Base-by-base conservation (phyloP, 306 rosid genomes). In the Acacia melanoxylon region DNA sequence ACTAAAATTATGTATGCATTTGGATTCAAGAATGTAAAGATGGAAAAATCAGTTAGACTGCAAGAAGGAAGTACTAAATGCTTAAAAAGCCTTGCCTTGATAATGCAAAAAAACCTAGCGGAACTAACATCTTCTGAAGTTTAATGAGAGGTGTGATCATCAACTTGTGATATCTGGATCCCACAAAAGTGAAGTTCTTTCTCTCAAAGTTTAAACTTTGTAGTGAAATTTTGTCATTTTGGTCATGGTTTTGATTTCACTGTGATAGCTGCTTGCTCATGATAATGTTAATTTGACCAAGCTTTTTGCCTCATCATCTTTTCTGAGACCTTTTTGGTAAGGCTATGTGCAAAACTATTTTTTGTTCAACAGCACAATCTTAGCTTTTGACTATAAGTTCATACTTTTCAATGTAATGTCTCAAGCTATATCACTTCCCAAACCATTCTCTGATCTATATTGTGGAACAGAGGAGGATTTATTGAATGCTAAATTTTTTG, bases 21-120 rank as follows among this genome's bases (percentile, higher is more conserved):
- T 70, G 1, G 6, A 78, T 85, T 84, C 33, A 78, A 81, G 86
- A 78, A 83, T 85, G 89, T 88, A 89, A 78, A 84, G 90, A 71
- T 80, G 82, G 73, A 74, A 86, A 37, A 71, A 68, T 82, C 76
- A 80, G 75, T n/a, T 2, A 3, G 20, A 24, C 44, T 44, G 33
- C 74, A 79, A 68, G 37, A 2, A 82, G 52, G 84, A n/a, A 22
- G 65, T 58, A 22, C 65, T 48, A 82, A 84, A 77, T 67, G 80
- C 81, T 48, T 14, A 48, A n/a, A 37, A 70, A 74, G 70, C 74
- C 24, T 71, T 24, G 37, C 40, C 76, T 66, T 78, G 49, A 56
- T 68, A 70, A 74, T 20, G 45, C 46, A 27, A 45, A 48, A 31
- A 70, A 74, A 51, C 77, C 44, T 52, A 8, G 8, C 8, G 59